Base-by-base conservation (phyloP, 2,329 filamentous ascomycete genomes). In the Phyllosticta ampelicida region DNA sequence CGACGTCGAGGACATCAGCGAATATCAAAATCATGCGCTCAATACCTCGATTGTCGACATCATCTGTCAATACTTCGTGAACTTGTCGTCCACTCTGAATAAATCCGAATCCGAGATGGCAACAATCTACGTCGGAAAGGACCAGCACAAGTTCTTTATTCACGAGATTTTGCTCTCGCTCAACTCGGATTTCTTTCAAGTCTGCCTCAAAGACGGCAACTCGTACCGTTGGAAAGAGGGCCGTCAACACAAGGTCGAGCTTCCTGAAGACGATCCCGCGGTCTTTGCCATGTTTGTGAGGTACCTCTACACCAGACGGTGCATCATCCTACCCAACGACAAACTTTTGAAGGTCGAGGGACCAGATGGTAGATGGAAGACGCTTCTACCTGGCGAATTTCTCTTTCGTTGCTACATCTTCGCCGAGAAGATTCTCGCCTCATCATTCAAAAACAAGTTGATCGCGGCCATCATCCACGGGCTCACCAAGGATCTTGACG, bases 321-420 rank as follows among this genome's bases (percentile, higher is more conserved):
- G 60, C 5, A 30, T 50, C 9, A 21, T 48, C 21, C 5, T 48
- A 9, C 1, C 23, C 5, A 16, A n/a, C 11, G 21, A 55, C 9
- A 23, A 23, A 3, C 36, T 44, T 6, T 16, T 44, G 5, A 8
- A n/a, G 13, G 2, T 16, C 36, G 5, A 44, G 36, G n/a, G 6
- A 1, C 16, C 36, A 6, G 36, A 18, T 5, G 36, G 36, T 5
- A 6, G 4, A n/a, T 16, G n/a, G 13, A 13, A 44, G 8, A 8
- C 36, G 36, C 13, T 6, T 1, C 16, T 11, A 29, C 21, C 16
- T 9, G 11, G 19, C 1, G 18, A 44, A 20, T 3, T 16, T 2
- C 60, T 68, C 0, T 60, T 60, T 2, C 53, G 61, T 3, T 52
- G 62, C n/a, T 68, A 68, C 59, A 26, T 65, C 11, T 57, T 71